Evolutionary conservation across 2,329 filamentous ascomycete genomes (phyloP).

Genomic region (Diaporthe aspalathi): DNA sequence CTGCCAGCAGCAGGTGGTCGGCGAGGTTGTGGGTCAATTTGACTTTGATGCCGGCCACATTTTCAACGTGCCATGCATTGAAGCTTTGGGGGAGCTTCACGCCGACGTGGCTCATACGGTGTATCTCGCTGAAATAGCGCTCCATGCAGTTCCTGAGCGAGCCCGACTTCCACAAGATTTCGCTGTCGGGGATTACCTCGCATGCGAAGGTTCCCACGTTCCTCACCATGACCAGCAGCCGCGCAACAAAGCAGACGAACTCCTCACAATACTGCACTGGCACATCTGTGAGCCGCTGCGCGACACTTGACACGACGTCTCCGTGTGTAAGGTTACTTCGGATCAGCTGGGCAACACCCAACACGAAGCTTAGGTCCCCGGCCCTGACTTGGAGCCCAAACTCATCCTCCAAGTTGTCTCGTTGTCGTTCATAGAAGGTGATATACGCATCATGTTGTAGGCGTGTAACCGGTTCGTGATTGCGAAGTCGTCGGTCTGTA

Average conservation of each 20-base stretch:
- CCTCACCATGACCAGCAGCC: not conserved
- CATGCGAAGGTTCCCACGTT: not conserved
- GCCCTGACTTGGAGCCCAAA: not conserved
- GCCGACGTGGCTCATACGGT: not conserved
- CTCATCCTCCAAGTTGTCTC: not conserved
- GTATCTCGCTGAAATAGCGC: not conserved
- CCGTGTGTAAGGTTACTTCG: not conserved
- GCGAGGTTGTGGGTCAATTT: constrained; percentile 53
- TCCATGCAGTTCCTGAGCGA: not conserved
- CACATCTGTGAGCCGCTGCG: not conserved
- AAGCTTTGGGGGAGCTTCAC: constrained; percentile 42
- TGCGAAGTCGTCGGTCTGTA: not conserved
- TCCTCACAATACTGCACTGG: not conserved
- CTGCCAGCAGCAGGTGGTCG: constrained; percentile 53
- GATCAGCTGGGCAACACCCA: not conserved
- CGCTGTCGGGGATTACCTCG: not conserved
- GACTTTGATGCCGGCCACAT: constrained; percentile 52
- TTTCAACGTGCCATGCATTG: constrained; percentile 43
- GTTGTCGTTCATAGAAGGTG: not conserved
- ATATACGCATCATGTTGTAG: not conserved
- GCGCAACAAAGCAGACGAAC: not conserved
- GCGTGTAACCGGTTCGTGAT: not conserved
- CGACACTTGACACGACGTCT: not conserved
- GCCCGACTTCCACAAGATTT: not conserved
- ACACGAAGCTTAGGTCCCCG: not conserved